Percentiles rank a stretch among this genome's conserved stretches.
Conservation (phyloP, 2,329 filamentous ascomycete species). For the Cladorrhinum sp. region DNA sequence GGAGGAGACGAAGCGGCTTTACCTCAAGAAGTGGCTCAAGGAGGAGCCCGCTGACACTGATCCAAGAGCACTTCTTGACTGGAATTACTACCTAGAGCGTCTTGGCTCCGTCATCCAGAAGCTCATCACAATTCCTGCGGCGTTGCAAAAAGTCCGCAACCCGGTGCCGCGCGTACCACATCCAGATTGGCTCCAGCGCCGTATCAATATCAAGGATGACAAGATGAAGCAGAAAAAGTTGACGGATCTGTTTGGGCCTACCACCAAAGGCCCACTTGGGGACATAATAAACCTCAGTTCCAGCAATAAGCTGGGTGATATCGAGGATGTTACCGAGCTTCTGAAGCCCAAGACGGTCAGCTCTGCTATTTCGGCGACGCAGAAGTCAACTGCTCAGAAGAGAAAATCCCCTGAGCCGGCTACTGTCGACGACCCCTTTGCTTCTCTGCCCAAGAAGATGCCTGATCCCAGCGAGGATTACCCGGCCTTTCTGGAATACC, state of each 20-base stretch:
- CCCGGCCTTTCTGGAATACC: constrained; percentile 80
- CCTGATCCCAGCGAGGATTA: constrained; percentile 86
- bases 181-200: constrained; percentile 92
- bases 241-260: constrained; percentile 72
- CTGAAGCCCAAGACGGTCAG: constrained; percentile 62
- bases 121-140: constrained; percentile 95
- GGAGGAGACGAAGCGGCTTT: constrained; percentile 79
- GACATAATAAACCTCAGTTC: constrained; percentile 66
- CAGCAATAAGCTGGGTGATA: constrained; percentile 56
- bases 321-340: constrained; percentile 77
- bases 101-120: constrained; percentile 98
- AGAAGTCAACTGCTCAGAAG: constrained; percentile 59
- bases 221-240: constrained; percentile 98
- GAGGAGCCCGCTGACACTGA: constrained; percentile 91
- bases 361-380: constrained; percentile 51
- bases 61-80: constrained; percentile 85
- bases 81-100: constrained; percentile 95
- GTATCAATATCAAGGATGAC: constrained; percentile 94
- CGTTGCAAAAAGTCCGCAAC: constrained; percentile 90
- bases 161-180: constrained; percentile 91
- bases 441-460: constrained; percentile 77
- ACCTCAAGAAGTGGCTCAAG: constrained; percentile 91
- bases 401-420: constrained; percentile 69
- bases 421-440: constrained; percentile 71
- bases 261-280: constrained; percentile 63